Evolutionary conservation across 1,139 yeast species (phyloP).

Genomic region (Yamadazyma oceani): DNA sequence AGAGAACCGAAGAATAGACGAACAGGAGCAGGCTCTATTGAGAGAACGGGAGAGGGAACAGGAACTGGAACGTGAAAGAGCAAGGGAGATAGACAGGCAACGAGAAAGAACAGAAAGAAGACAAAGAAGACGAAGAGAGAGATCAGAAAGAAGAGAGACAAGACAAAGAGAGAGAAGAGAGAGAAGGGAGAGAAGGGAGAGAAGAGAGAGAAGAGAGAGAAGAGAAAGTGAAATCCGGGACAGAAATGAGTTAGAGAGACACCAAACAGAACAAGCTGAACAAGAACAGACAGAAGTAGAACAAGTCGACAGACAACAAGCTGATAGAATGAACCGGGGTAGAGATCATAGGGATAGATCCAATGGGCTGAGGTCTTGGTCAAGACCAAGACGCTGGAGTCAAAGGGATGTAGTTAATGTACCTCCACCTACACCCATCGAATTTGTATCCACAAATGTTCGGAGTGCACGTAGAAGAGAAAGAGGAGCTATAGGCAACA

Average conservation of each 20-base stretch:
- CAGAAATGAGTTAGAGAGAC: too few relatives aligned
- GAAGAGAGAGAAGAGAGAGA: slow-evolving; percentile 5
- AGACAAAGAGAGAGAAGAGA: slow-evolving; percentile 3
- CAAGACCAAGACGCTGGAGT: slow-evolving; percentile 7
- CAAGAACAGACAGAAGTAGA: too few relatives aligned
- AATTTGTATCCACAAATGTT: slow-evolving; percentile 7
- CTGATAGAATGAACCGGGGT: slow-evolving; percentile 4
- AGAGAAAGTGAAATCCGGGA: too few relatives aligned
- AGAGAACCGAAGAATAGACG: slow-evolving; percentile 3
- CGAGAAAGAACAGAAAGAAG: slow-evolving; percentile 4
- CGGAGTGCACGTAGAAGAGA: too few relatives aligned
- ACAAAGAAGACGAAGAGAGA: slow-evolving; percentile 4
- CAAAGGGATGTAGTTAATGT: too few relatives aligned
- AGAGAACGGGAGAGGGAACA: slow-evolving; percentile 3
- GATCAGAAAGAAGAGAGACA: not conserved
- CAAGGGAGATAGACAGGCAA: too few relatives aligned
- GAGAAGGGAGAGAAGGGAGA: slow-evolving; percentile 6
- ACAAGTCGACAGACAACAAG: slow-evolving; percentile 5
- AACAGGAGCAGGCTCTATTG: slow-evolving; percentile 1
- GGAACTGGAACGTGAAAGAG: slow-evolving; percentile 1
- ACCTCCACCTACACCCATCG: slow-evolving; percentile 15
- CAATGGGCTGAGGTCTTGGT: not conserved
- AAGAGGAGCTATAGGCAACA: too few relatives aligned
- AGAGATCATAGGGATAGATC: slow-evolving; percentile 4
- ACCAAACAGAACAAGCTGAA: too few relatives aligned